These are phyloP conservation scores for Spirogloea muscicola DNA, from an alignment of 139 green algal species.

Conservation along the genomic window DNA sequence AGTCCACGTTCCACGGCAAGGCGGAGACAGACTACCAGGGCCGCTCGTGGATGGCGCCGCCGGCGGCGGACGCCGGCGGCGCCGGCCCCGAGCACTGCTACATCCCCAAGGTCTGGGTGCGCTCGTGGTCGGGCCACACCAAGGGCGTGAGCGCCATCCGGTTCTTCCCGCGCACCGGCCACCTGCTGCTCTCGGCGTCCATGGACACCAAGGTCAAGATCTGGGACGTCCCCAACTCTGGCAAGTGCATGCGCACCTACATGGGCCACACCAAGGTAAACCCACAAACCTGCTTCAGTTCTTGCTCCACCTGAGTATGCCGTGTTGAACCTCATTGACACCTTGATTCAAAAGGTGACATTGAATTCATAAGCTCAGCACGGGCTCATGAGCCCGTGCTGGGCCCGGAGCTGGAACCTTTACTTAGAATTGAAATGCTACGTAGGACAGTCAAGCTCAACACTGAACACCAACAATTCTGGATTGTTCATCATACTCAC, in stretches of 20 bases:
- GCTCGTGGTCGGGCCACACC: conserved; percentile 88
- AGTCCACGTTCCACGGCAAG: conserved; percentile 76
- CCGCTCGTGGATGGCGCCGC: conserved; percentile 64
- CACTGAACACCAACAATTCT: too few species aligned
- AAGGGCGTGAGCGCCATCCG: conserved; percentile 87
- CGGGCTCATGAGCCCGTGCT: too few species aligned
- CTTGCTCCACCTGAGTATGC: too few species aligned
- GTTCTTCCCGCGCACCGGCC: conserved; percentile 84
- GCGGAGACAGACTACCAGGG: conserved; percentile 76
- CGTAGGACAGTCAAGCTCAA: too few species aligned
- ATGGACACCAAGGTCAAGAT: conserved; percentile 96
- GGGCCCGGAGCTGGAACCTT: too few species aligned
- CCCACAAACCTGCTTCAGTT: too few species aligned
- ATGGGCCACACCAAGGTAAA: conserved; percentile 85
- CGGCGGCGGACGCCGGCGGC: conserved; percentile 56
- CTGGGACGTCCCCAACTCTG: conserved; percentile 81
- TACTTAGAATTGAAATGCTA: too few species aligned
- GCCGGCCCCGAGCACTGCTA: conserved; percentile 71
- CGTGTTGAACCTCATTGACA: too few species aligned
- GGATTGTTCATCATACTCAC: too few species aligned
- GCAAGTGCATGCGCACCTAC: conserved; percentile 95
- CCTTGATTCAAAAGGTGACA: too few species aligned
- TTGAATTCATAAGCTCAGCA: too few species aligned
- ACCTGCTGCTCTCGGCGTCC: conserved; percentile 89
- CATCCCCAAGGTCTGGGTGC: conserved; percentile 86